Conservation (phyloP, 345 rosid genomes). For the Gynandropsis gynandra region DNA sequence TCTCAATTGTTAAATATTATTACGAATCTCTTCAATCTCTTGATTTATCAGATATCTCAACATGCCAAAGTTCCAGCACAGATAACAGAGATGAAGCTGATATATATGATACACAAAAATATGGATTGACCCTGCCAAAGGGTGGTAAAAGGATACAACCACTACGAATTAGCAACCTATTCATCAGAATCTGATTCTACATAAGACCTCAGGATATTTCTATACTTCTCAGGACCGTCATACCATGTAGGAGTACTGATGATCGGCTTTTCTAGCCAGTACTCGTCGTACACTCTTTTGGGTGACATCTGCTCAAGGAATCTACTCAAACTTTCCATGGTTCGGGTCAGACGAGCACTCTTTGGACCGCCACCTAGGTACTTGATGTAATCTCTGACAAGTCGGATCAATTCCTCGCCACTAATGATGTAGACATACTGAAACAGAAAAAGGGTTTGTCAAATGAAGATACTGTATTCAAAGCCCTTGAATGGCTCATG, state of each 20-base stretch:
- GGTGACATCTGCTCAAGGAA: slow-evolving; percentile 27
- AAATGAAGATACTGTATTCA: neutral
- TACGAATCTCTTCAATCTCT: slow-evolving; percentile 1
- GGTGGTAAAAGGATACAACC: no score
- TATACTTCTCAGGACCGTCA: slow-evolving; percentile 62
- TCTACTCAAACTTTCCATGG: slow-evolving; percentile 42
- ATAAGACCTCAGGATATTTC: slow-evolving; percentile 24
- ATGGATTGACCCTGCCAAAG: no score
- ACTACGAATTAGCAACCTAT: no score
- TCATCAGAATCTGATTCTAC: slow-evolving; percentile 11
- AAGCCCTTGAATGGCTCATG: neutral
- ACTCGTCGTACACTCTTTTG: slow-evolving; percentile 35
- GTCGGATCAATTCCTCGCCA: slow-evolving; percentile 61
- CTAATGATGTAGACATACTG: slow-evolving; percentile 61
- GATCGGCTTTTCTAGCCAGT: slow-evolving; percentile 60
- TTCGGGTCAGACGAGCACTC: slow-evolving; percentile 55
- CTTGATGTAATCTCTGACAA: slow-evolving; percentile 63
- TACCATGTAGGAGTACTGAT: slow-evolving; percentile 61
- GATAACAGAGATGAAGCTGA: no score
- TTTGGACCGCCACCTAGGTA: slow-evolving; percentile 38
- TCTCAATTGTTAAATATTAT: slow-evolving; percentile 9
- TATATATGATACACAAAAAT: no score
- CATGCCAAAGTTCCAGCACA: neutral
- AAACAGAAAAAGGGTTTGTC: neutral
- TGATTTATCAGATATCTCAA: slow-evolving; percentile 9